Conservation (phyloP, 1,139 yeast genomes). For the Geotrichum reessii region DNA sequence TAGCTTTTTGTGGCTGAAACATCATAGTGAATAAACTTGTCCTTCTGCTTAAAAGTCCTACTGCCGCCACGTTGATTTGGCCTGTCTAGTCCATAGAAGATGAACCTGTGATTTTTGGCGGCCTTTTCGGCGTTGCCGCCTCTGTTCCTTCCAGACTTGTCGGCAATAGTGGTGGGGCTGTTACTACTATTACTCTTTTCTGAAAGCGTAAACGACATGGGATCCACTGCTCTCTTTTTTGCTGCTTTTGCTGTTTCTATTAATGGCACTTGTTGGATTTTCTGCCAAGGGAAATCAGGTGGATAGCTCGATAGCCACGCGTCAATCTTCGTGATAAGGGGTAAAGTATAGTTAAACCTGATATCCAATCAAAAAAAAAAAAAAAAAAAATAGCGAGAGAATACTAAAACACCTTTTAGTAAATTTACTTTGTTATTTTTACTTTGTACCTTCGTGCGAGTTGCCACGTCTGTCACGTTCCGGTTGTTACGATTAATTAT, state of each 20-base stretch:
- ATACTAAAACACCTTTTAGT: not conserved
- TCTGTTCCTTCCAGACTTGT: not conserved
- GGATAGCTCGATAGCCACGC: not conserved
- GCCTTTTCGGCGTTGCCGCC: not conserved
- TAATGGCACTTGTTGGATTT: not conserved
- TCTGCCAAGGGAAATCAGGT: not conserved
- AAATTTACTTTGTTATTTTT: too few species aligned
- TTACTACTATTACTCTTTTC: not conserved
- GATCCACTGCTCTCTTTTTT: not conserved
- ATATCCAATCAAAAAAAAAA: not conserved
- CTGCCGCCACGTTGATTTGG: not conserved
- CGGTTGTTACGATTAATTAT: not conserved
- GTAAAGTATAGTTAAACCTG: not conserved
- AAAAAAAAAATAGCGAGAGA: too few species aligned
- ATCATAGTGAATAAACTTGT: not conserved
- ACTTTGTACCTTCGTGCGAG: too few species aligned
- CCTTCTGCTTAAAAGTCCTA: not conserved
- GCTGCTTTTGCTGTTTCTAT: not conserved
- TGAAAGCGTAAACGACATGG: not conserved
- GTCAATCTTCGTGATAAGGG: not conserved
- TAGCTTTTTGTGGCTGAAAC: not conserved
- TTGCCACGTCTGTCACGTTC: not conserved
- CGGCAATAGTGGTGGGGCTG: not conserved
- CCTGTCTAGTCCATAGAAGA: not conserved
- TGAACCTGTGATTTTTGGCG: not conserved